Evolutionary conservation across 257 asterid genomes (phyloP).

Genomic region (Ajuga chamaepitys): DNA sequence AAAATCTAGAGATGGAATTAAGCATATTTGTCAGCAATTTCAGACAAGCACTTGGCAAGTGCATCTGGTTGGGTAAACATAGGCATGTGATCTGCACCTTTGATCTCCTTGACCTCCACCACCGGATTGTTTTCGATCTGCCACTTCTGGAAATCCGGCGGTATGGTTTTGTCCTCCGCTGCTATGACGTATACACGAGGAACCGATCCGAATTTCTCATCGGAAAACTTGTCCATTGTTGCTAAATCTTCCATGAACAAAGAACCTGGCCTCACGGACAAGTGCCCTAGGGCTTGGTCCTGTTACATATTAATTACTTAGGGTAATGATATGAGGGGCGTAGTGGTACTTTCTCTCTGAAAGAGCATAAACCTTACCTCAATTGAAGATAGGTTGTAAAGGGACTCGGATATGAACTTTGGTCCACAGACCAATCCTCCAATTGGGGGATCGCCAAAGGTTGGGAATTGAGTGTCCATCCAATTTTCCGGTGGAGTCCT

Average conservation of each 20-base stretch:
- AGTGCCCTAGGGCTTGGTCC: slow-evolving; percentile 46
- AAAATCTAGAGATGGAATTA: background rate
- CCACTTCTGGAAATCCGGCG: slow-evolving; percentile 46
- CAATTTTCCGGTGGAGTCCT: slow-evolving; percentile 45
- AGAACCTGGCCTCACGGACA: slow-evolving; percentile 49
- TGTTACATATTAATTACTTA: background rate
- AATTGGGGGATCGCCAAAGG: slow-evolving; percentile 48
- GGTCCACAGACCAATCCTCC: slow-evolving; percentile 41
- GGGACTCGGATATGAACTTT: slow-evolving; percentile 44
- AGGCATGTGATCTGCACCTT: slow-evolving; percentile 62
- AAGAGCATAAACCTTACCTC: slow-evolving; percentile 25
- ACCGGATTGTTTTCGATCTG: slow-evolving; percentile 47
- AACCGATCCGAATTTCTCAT: slow-evolving; percentile 43
- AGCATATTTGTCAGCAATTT: slow-evolving; percentile 34
- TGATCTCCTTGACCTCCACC: slow-evolving; percentile 50
- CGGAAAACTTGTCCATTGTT: slow-evolving; percentile 33
- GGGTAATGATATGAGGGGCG: no score
- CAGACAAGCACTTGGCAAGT: slow-evolving; percentile 29
- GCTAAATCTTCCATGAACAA: slow-evolving; percentile 46
- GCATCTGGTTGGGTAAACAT: slow-evolving; percentile 53
- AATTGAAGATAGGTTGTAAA: slow-evolving; percentile 41
- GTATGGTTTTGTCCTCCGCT: slow-evolving; percentile 40
- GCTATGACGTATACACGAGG: slow-evolving; percentile 42
- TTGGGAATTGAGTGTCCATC: slow-evolving; percentile 45
- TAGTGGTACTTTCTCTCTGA: no score